Percentiles rank a stretch among this genome's conserved stretches.
phyloP scores from a whole-genome alignment of 2,329 filamentous ascomycete species.

The Phaeosphaeria sp. region DNA sequence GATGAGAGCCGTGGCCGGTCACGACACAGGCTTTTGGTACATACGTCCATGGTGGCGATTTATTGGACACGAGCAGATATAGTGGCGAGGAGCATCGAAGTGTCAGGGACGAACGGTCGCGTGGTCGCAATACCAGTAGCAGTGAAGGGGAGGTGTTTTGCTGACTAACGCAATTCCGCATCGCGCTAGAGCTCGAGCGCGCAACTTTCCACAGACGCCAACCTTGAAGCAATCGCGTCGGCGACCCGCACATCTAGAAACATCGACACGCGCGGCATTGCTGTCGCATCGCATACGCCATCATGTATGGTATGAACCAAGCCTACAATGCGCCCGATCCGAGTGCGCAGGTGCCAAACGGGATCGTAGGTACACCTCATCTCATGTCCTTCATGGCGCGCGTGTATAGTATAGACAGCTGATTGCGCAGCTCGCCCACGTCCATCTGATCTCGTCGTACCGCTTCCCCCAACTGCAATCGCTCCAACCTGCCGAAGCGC shows the following conservation, averaged over 20 bases:
- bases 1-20: too few relatives aligned
- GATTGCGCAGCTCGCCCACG: conserved; percentile 74
- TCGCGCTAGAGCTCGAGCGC: too few relatives aligned
- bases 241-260: conserved; percentile 15
- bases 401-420: conserved; percentile 19
- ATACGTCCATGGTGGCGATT: too few relatives aligned
- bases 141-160: not conserved
- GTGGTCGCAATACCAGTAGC: not conserved
- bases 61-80: too few relatives aligned
- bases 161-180: conserved; percentile 11
- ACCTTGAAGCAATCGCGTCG: conserved; percentile 27
- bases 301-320: conserved; percentile 46
- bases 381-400: conserved; percentile 10
- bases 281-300: conserved; percentile 32
- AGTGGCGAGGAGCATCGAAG: not conserved
- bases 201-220: conserved; percentile 25
- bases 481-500: conserved; percentile 76
- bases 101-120: too few relatives aligned
- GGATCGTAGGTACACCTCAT: conserved; percentile 35
- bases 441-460: conserved; percentile 86
- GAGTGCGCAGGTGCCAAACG: conserved; percentile 42
- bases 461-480: conserved; percentile 77
- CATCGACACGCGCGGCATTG: conserved; percentile 22
- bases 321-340: conserved; percentile 41
- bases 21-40: too few relatives aligned